Evolutionary conservation across 495 filamentous ascomycete genomes (phyloP), one percentile per base, ranked within the genome.

Genomic region (Hypoxylon lenormandii): DNA sequence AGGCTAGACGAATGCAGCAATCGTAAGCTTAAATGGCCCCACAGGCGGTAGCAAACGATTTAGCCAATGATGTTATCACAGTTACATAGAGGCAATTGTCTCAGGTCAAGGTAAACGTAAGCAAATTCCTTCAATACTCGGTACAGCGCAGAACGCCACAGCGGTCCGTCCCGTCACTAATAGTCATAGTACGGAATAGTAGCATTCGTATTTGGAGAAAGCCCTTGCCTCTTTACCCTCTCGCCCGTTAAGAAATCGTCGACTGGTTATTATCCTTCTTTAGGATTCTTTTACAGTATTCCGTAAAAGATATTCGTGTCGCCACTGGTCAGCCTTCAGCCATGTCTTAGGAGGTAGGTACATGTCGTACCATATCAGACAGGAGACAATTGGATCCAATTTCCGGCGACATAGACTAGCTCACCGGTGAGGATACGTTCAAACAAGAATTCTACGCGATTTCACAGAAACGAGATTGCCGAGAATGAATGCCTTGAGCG

Each of bases 161-260:
- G 36, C 61, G 52, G 61, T 43, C 61, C 52, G 51, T 57, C 46
- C 61, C 61, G 61, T 33, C 30, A 63, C 6, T 42, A 43, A 13
- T 16, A 49, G 30, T 15, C 26, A 7, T 28, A 7, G 26, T 38
- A 50, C n/a, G n/a, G n/a, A n/a, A 50, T 18, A 22, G 11, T 23
- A 60, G 38, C 19, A 38, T 13, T 43, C 33, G 22, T 51, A 16
- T 10, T 2, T 3, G 26, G 26, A 28, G 3, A 28, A 28, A 28
- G 26, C 26, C 3, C 3, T 7, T 28, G 7, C 7, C 26, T 28
- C 26, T 28, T 7, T 28, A 28, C 3, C n/a, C n/a, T 28, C 3
- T 28, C 26, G 26, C 7, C 3, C 26, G 26, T 28, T 28, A 7
- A 28, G 7, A 28, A 28, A 7, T 28, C 26, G 26, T 28, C 7